Percentiles rank a stretch among this genome's conserved stretches.
phyloP scores from a whole-genome alignment of 2,329 filamentous ascomycete genomes.

The Didymella pomorum region DNA sequence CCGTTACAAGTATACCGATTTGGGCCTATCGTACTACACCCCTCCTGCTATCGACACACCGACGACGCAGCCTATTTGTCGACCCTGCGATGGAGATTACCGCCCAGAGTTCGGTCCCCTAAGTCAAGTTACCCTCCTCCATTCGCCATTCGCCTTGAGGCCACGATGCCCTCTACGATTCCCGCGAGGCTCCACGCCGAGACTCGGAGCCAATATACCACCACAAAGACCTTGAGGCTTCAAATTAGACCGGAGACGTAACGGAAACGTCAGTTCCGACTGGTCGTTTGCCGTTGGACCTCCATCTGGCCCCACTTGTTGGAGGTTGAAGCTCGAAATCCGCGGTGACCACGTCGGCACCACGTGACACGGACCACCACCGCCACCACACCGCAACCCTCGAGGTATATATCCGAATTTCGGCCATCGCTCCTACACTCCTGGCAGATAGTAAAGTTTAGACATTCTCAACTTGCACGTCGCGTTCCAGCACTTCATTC shows the following conservation, averaged over 20 bases:
- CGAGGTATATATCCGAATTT: slow-evolving; percentile 1
- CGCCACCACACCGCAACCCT: background rate
- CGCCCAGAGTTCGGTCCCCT: background rate
- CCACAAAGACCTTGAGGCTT: background rate
- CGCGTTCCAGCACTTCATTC: background rate
- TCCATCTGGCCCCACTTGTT: background rate
- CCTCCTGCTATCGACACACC: background rate
- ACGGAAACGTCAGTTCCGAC: background rate
- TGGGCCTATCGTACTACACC: background rate
- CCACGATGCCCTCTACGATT: background rate
- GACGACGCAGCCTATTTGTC: background rate
- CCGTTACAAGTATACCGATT: background rate
- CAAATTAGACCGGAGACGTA: background rate
- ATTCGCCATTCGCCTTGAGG: background rate
- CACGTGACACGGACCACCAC: slow-evolving; percentile 8
- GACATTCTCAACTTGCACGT: background rate
- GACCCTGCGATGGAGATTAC: background rate
- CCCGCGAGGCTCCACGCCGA: background rate
- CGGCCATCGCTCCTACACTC: background rate
- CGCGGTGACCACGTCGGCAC: slow-evolving; percentile 3
- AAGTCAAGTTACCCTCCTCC: background rate
- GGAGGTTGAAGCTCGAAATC: background rate
- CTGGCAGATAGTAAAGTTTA: background rate
- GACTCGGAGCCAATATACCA: background rate
- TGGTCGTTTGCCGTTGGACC: background rate